Conservation (phyloP, 768 basidiomycete genomes). For the Lentinula raphanica region DNA sequence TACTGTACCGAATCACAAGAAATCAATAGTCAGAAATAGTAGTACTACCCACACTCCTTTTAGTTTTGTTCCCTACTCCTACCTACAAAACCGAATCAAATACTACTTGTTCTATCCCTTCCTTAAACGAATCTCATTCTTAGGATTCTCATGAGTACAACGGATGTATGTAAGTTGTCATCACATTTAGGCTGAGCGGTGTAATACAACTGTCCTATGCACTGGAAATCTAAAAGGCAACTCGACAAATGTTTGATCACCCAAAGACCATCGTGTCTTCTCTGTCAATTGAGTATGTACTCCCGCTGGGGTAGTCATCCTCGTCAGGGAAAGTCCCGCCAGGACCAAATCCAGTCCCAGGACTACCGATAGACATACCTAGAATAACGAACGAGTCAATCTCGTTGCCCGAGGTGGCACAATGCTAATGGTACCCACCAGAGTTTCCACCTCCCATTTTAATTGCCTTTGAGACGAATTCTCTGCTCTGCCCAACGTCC, state of each 20-base stretch:
- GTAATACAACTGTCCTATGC: no score
- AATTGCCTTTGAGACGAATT: slow-evolving; percentile 62
- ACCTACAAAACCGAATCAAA: neutral
- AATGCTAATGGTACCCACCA: neutral
- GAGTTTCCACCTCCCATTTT: neutral
- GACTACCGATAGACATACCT: neutral
- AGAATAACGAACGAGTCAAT: neutral
- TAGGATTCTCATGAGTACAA: no score
- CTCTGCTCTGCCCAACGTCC: slow-evolving; percentile 58
- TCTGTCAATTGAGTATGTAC: neutral
- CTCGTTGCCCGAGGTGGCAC: no score
- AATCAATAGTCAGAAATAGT: neutral
- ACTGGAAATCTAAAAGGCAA: no score
- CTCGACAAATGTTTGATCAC: neutral
- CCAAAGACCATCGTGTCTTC: neutral
- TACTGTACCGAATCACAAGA: neutral
- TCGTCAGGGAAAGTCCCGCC: neutral
- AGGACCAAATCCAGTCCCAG: neutral
- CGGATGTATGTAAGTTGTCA: no score
- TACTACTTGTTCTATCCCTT: neutral
- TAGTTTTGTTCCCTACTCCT: slow-evolving; percentile 1
- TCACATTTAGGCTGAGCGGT: no score
- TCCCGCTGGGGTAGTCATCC: neutral
- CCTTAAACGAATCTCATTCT: no score
- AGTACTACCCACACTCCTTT: neutral